Conservation (phyloP, 2,329 filamentous ascomycete genomes). For the Cladosporium sp. region DNA sequence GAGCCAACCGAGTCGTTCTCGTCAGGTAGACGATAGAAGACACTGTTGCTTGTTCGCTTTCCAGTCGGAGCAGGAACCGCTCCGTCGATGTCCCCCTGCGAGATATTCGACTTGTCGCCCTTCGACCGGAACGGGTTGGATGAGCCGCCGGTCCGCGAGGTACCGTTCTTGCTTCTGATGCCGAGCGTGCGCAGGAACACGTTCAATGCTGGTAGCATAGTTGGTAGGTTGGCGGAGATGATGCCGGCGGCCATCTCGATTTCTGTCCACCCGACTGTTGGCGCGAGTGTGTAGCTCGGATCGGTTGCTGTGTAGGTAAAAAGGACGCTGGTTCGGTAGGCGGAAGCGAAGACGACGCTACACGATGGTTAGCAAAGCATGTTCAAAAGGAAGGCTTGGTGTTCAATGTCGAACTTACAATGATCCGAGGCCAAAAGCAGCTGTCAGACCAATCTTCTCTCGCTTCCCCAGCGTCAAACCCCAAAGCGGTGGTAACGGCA, state of each 20-base stretch:
- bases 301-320: slow-evolving; percentile 6
- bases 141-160: not conserved
- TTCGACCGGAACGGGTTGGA: slow-evolving; percentile 1
- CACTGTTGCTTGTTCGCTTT: not conserved
- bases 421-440: slow-evolving; percentile 7
- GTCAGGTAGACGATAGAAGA: slow-evolving; percentile 7
- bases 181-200: slow-evolving; percentile 5
- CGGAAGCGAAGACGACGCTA: slow-evolving; percentile 8
- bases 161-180: not conserved
- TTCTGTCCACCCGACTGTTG: slow-evolving; percentile 7
- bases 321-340: slow-evolving; percentile 8
- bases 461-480: not conserved
- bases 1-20: not conserved
- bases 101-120: not conserved
- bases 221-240: slow-evolving; percentile 8
- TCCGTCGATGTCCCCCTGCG: not conserved
- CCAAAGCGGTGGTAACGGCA: slow-evolving; percentile 2
- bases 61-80: not conserved
- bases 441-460: slow-evolving; percentile 8
- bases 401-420: not conserved
- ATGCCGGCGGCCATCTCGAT: slow-evolving; percentile 11
- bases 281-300: slow-evolving; percentile 7
- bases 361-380: not conserved
- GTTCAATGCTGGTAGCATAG: slow-evolving; percentile 8
- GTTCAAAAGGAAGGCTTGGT: not conserved